Conservation (phyloP, 2,329 filamentous ascomycete genomes). For the Immersiporthe knoxdaviesiana region DNA sequence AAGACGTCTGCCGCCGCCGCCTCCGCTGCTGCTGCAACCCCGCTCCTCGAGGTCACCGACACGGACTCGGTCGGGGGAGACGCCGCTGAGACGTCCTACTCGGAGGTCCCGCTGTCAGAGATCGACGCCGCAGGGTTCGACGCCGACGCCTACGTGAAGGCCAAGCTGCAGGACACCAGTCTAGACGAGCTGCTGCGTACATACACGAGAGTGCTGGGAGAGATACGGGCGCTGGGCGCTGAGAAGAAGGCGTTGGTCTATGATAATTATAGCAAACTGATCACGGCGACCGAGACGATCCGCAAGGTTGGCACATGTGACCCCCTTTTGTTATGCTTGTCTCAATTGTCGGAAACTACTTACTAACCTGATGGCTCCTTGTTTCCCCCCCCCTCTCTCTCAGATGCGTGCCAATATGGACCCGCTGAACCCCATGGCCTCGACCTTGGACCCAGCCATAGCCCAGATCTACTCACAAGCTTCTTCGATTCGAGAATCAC, state of each 20-base stretch:
- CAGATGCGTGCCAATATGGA: conserved; percentile 83
- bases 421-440: conserved; percentile 73
- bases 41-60: conserved; percentile 49
- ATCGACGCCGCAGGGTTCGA: conserved; percentile 77
- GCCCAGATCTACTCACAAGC: conserved; percentile 71
- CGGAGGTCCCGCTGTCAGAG: conserved; percentile 67
- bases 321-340: not conserved
- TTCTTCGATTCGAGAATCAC: conserved; percentile 55
- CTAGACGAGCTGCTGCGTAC: conserved; percentile 71
- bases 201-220: conserved; percentile 73
- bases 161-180: conserved; percentile 62
- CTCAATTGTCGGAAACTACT: not conserved
- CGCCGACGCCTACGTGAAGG: conserved; percentile 67
- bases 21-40: conserved; percentile 43
- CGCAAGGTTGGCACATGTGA: conserved; percentile 60
- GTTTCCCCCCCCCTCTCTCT: not conserved
- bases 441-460: conserved; percentile 73
- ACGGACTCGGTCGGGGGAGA: conserved; percentile 34
- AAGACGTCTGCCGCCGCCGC: conserved; percentile 42
- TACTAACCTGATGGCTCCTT: not conserved
- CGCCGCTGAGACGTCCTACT: conserved; percentile 40
- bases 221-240: conserved; percentile 88
- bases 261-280: conserved; percentile 97
- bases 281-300: conserved; percentile 95
- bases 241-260: conserved; percentile 98